These are phyloP conservation scores for Eucalyptus cloeziana DNA, from an alignment of 345 rosid species.

Conservation along the genomic window DNA sequence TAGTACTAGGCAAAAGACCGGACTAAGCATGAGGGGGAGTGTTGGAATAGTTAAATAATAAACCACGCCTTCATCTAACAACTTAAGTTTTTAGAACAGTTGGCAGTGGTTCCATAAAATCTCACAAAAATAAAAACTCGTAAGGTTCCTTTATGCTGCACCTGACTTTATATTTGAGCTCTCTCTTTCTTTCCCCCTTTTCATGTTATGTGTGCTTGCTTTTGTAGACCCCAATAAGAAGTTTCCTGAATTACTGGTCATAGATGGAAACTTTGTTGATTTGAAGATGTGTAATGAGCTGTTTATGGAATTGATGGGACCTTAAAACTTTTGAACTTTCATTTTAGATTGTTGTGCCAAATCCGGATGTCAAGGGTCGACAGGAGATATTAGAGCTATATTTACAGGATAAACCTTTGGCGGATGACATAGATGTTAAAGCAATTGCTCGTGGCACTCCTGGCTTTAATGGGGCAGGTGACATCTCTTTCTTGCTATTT, in stretches of 20 bases:
- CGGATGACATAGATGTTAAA: slow-evolving; percentile 79
- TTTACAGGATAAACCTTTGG: slow-evolving; percentile 85
- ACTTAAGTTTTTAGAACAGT: too few species aligned
- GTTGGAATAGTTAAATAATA: too few species aligned
- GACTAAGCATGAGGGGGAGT: too few species aligned
- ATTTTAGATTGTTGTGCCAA: slow-evolving; percentile 83
- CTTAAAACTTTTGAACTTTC: not conserved
- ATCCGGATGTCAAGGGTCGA: slow-evolving; percentile 91
- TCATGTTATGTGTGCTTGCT: not conserved
- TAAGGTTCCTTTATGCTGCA: not conserved
- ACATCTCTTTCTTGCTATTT: not conserved
- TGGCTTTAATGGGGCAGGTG: slow-evolving; percentile 99
- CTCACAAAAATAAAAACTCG: not conserved
- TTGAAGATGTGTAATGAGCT: not conserved
- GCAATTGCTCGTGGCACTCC: slow-evolving; percentile 98
- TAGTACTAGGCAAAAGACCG: too few species aligned
- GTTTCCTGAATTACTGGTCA: not conserved
- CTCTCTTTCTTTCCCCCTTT: not conserved
- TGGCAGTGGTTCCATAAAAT: too few species aligned
- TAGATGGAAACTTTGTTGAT: not conserved
- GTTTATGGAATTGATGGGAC: not conserved
- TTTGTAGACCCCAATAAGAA: not conserved
- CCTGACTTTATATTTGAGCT: not conserved
- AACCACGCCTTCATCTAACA: too few species aligned
- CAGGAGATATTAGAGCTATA: slow-evolving; percentile 97